Conservation (phyloP, 1,284 basidiomycete genomes). For the Sanghuangporus weigelae region DNA sequence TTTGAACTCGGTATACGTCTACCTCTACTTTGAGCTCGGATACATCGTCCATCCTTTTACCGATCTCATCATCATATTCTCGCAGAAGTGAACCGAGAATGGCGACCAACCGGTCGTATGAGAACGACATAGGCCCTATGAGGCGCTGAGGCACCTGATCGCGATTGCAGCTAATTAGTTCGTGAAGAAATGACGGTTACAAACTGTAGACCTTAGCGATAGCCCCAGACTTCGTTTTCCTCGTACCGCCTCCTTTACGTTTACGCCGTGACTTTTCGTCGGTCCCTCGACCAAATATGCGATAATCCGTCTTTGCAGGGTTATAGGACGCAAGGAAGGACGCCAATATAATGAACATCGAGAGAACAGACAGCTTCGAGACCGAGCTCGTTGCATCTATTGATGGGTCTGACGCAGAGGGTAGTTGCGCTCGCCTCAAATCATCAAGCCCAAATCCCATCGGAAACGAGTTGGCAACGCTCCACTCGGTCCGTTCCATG, state of each 20-base stretch:
- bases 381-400: not conserved
- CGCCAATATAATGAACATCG: constrained; percentile 76
- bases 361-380: constrained; percentile 46
- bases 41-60: constrained; percentile 37
- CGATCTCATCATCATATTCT: constrained; percentile 65
- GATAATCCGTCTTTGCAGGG: constrained; percentile 73
- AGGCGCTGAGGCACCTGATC: constrained; percentile 70
- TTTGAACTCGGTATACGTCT: constrained; percentile 56
- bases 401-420: constrained; percentile 20
- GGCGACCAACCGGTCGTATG: constrained; percentile 78
- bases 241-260: constrained; percentile 37
- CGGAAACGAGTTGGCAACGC: constrained; percentile 38
- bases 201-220: constrained; percentile 18
- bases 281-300: constrained; percentile 72
- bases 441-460: constrained; percentile 28
- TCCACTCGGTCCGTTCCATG: constrained; percentile 59
- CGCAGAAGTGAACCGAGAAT: constrained; percentile 80
- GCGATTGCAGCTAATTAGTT: not conserved
- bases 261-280: constrained; percentile 62
- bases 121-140: constrained; percentile 76
- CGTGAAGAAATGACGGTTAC: not conserved
- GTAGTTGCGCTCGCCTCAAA: constrained; percentile 14
- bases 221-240: constrained; percentile 25
- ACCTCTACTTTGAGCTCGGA: constrained; percentile 64
- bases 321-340: constrained; percentile 86